Conservation (phyloP, 441 rosid species). For the Aleurites moluccanus region DNA sequence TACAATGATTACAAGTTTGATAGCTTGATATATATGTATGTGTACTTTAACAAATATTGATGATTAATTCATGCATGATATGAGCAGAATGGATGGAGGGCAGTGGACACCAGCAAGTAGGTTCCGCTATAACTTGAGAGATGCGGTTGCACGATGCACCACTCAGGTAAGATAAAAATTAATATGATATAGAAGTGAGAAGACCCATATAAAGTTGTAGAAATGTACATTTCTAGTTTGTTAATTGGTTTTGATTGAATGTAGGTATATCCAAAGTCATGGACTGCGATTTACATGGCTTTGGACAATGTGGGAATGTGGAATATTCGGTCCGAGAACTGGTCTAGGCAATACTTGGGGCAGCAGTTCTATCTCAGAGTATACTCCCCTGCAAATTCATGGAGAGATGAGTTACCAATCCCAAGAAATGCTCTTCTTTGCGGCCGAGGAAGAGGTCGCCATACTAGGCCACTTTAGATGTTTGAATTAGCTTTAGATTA, state of each 20-base stretch:
- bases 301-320: conserved; percentile 97
- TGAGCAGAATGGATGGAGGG: conserved; percentile 86
- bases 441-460: conserved; percentile 58
- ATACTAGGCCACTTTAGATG: conserved; percentile 27
- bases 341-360: conserved; percentile 87
- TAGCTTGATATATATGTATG: no score
- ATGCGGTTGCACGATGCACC: conserved; percentile 72
- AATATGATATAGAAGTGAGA: not conserved
- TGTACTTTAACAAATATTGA: not conserved
- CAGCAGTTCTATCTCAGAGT: conserved; percentile 87
- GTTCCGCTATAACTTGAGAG: conserved; percentile 72
- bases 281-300: conserved; percentile 87
- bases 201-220: not conserved
- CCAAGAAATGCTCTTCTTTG: conserved; percentile 85
- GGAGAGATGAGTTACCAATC: conserved; percentile 77
- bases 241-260: not conserved
- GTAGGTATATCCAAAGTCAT: conserved; percentile 92
- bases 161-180: conserved; percentile 48
- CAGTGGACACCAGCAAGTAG: conserved; percentile 70
- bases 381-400: conserved; percentile 64
- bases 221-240: not conserved
- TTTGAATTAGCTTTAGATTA: not conserved
- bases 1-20: not conserved
- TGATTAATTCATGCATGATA: not conserved
- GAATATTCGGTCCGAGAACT: conserved; percentile 82